Conservation (phyloP, 345 rosid species). For the Euphorbia lathyris region DNA sequence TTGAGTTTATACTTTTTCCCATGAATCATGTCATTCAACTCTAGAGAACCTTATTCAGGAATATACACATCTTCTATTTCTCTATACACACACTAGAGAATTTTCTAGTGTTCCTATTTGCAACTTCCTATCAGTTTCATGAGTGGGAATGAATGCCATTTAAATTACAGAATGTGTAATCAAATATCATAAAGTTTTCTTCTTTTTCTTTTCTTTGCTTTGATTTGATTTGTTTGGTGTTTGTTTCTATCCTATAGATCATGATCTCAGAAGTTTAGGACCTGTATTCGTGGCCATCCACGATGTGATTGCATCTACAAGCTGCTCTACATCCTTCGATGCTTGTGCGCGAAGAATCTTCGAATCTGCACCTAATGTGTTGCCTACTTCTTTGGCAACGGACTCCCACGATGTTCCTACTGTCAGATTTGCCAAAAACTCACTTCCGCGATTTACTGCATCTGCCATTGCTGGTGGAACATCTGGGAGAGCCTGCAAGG, state of each 20-base stretch:
- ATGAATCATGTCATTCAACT: too few relatives aligned
- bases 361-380: slow-evolving; percentile 63
- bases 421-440: slow-evolving; percentile 67
- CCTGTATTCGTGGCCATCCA: slow-evolving; percentile 85
- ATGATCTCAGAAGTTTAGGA: slow-evolving; percentile 52
- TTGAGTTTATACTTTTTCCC: too few relatives aligned
- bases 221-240: background rate
- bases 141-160: slow-evolving; percentile 2
- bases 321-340: slow-evolving; percentile 63
- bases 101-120: background rate
- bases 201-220: too few relatives aligned
- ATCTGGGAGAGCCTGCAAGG: slow-evolving; percentile 74
- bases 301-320: slow-evolving; percentile 67
- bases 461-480: slow-evolving; percentile 98
- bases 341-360: slow-evolving; percentile 55
- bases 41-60: background rate
- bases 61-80: background rate
- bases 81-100: background rate
- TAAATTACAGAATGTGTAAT: slow-evolving; percentile 5
- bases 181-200: background rate
- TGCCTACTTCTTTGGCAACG: slow-evolving; percentile 88
- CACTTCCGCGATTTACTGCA: slow-evolving; percentile 86
- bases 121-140: too few relatives aligned
- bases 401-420: slow-evolving; percentile 94
- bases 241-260: slow-evolving; percentile 9